These are phyloP conservation scores for Colletotrichum tropicicola DNA, from an alignment of 2,329 filamentous ascomycete species.

Conservation along the genomic window DNA sequence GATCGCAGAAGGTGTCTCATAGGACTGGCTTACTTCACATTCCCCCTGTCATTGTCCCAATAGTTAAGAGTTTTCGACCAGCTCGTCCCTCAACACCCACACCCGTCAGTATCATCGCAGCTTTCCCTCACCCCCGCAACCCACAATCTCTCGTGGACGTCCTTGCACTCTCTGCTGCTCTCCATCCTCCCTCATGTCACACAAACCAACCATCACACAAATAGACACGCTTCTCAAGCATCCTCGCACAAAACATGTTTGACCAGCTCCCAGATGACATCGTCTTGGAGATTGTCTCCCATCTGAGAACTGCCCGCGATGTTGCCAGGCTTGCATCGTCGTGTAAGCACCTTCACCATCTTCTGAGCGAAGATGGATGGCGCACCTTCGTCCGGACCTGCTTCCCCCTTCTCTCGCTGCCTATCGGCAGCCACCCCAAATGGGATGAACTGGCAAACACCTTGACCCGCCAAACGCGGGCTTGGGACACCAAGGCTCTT, in stretches of 20 bases:
- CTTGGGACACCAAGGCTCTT: conserved; percentile 61
- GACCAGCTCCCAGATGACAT: conserved; percentile 59
- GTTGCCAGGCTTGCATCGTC: conserved; percentile 50
- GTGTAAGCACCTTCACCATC: conserved; percentile 47
- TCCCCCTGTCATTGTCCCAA: background rate
- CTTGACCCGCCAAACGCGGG: conserved; percentile 59
- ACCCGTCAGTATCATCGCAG: conserved; percentile 4
- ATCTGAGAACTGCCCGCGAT: conserved; percentile 59
- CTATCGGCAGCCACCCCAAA: conserved; percentile 33
- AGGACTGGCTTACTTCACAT: background rate
- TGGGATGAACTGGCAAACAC: conserved; percentile 53
- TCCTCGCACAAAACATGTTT: conserved; percentile 35
- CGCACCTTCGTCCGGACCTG: conserved; percentile 54
- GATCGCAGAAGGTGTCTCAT: background rate
- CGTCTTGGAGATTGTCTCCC: conserved; percentile 55
- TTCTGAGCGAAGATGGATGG: conserved; percentile 57
- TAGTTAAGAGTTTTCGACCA: conserved; percentile 10
- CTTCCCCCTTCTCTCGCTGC: conserved; percentile 52
- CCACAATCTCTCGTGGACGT: background rate
- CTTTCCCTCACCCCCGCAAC: background rate
- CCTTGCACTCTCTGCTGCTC: background rate
- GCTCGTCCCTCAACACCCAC: background rate
- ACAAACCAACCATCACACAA: conserved; percentile 5
- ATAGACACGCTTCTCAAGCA: conserved; percentile 16
- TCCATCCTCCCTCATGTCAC: conserved; percentile 7